These are phyloP conservation scores for Clohesyomyces aquaticus DNA, from an alignment of 495 filamentous ascomycete genomes.

Conservation along the genomic window DNA sequence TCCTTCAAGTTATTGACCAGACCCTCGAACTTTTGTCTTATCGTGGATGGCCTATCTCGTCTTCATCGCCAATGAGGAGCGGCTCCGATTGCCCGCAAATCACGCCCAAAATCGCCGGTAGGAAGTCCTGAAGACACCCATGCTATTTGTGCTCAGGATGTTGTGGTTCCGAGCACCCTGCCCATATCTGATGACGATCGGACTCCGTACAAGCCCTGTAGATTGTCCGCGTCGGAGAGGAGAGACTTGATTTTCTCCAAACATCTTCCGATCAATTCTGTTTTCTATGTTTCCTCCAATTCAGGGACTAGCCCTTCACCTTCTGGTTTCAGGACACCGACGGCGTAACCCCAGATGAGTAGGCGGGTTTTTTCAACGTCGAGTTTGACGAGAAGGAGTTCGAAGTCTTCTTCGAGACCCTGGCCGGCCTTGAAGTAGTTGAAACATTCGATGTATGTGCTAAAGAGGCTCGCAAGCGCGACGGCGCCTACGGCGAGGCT, in stretches of 20 bases:
- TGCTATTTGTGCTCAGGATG: constrained; percentile 4
- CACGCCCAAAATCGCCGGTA: constrained; percentile 5
- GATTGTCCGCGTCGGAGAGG: not conserved
- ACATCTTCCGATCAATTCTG: not conserved
- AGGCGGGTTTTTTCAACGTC: constrained; percentile 33
- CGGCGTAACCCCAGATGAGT: constrained; percentile 34
- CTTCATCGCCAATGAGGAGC: not conserved
- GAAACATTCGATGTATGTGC: constrained; percentile 33
- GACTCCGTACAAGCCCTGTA: not conserved
- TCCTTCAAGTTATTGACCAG: constrained; percentile 10
- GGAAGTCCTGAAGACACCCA: not conserved
- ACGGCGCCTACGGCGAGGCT: no score
- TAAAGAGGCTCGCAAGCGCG: constrained; percentile 38
- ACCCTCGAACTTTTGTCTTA: not conserved
- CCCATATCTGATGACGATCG: no score
- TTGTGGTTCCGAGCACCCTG: not conserved
- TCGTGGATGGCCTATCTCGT: constrained; percentile 9
- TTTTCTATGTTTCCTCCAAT: no score
- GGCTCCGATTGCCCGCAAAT: not conserved
- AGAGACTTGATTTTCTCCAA: not conserved
- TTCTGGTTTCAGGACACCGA: constrained; percentile 23
- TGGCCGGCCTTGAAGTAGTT: constrained; percentile 25
- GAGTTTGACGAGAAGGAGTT: constrained; percentile 30
- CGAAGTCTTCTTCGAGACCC: constrained; percentile 25
- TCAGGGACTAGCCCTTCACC: no score